Base-by-base conservation (phyloP, 352 stramenopile genomes). In the Phytophthora rubi region DNA sequence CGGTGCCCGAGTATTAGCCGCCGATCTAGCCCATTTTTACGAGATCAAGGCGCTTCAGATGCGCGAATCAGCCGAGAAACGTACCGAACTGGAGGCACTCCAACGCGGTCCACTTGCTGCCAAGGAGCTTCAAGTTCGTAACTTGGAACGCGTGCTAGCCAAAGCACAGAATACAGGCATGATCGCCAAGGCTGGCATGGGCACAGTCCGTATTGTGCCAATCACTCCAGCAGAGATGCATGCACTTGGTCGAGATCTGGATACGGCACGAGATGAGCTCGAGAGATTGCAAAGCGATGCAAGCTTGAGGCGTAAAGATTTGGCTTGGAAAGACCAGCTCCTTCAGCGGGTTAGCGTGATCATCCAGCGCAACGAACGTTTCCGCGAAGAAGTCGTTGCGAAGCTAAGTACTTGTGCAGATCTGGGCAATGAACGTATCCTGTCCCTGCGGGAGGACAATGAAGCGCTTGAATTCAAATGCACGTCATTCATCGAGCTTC, bases 321-420 rank as follows among this genome's bases (percentile, higher is more conserved):
- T 93, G 18, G 62, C 59, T 0, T 91, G 83, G 83, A 90, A 86
- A 42, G 85, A 93, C 53, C 79, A 84, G 44, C 60, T 91, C 32
- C 68, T 93, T 12, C 85, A 93, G 58, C 85, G 81, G 8, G 32
- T 93, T 18, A 89, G 82, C 37, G 77, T 90, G 16, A 61, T 90
- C 6, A 86, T 91, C 65, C 87, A 93, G 68, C 80, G 85, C 15
- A 93, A 93, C 37, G 83, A 89, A 62, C 76, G 68, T 1, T 91
- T 93, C 59, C 77, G 80, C 1, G 39, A 56, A 1, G 83, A 91
- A 55, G 67, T 82, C 51, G 53, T 89, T 0, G 16, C 4, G 5
- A 90, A 83, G 53, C 71, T 93, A 0, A 15, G 30, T 2, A 7
- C 55, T 0, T 83, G 80, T 21, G 58, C 55, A 7, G 82, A 90